These are phyloP conservation scores for Huntiella abstrusa DNA, from an alignment of 2,329 filamentous ascomycete genomes.

Conservation along the genomic window DNA sequence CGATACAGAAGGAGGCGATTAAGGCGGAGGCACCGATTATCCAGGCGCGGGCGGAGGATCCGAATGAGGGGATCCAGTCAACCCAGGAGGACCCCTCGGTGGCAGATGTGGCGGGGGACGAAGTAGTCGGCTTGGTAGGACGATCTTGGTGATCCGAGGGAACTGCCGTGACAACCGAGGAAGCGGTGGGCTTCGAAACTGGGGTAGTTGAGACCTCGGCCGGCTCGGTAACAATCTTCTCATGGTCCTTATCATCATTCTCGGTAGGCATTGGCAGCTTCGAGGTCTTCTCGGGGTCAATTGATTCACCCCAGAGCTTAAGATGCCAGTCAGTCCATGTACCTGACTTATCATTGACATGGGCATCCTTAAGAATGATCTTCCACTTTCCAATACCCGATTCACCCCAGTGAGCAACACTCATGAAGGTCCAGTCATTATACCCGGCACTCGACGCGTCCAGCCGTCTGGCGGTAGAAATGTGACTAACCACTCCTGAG, in stretches of 20 bases:
- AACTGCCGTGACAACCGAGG: constrained; percentile 19
- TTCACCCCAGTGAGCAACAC: constrained; percentile 92
- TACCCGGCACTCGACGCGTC: constrained; percentile 57
- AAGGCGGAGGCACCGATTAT: constrained; percentile 75
- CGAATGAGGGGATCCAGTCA: constrained; percentile 80
- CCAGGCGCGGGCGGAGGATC: constrained; percentile 77
- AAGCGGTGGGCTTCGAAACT: constrained; percentile 42
- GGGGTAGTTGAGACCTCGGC: constrained; percentile 20
- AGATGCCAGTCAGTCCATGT: constrained; percentile 81
- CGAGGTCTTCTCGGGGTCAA: constrained; percentile 53
- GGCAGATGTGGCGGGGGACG: constrained; percentile 15
- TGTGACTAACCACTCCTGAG: constrained; percentile 59
- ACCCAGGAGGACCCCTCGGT: constrained; percentile 42
- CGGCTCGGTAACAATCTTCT: constrained; percentile 42
- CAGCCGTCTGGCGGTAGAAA: constrained; percentile 53
- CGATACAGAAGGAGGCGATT: constrained; percentile 66
- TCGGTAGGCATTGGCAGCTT: constrained; percentile 67
- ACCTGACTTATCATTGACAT: constrained; percentile 57
- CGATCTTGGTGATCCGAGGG: constrained; percentile 48
- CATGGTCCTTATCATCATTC: constrained; percentile 68
- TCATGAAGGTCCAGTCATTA: constrained; percentile 97
- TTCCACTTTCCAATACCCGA: constrained; percentile 77
- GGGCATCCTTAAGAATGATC: constrained; percentile 69
- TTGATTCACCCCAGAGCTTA: constrained; percentile 81
- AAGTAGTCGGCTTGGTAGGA: constrained; percentile 34